phyloP scores from a whole-genome alignment of 2,329 filamentous ascomycete genomes.

The Xylaria sp. region DNA sequence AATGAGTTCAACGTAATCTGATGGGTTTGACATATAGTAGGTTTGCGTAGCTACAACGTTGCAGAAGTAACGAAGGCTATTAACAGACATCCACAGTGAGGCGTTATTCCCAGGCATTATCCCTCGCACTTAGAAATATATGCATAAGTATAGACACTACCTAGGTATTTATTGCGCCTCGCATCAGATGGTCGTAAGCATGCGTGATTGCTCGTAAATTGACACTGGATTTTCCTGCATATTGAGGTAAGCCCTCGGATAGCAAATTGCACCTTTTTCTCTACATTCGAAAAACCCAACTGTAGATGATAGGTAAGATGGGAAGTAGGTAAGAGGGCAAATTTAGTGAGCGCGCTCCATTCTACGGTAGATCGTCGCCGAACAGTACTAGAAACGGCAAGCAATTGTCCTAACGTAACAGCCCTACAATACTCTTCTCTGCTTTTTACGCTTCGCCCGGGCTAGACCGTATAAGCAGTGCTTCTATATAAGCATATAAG shows the following conservation, averaged over 20 bases:
- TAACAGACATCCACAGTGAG: background rate
- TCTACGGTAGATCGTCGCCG: background rate
- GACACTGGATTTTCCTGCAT: no score
- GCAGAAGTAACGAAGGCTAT: background rate
- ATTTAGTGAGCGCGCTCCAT: background rate
- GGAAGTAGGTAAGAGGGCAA: no score
- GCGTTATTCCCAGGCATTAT: background rate
- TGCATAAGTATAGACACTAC: no score
- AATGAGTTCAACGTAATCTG: background rate
- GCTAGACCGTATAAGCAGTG: background rate
- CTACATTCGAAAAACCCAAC: no score
- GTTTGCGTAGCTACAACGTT: background rate
- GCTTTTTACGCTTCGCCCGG: background rate
- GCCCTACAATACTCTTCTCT: background rate
- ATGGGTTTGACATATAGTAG: background rate
- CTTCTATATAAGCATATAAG: background rate
- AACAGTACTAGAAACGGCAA: background rate
- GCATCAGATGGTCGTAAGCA: no score
- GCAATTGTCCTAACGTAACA: background rate
- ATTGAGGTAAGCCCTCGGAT: no score
- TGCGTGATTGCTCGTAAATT: no score
- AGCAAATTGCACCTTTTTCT: no score
- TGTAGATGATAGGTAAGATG: no score
- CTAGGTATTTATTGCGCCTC: no score
- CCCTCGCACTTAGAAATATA: no score